A percentile compares a stretch with the other conserved stretches of the same genome.
Conservation (phyloP, 2,329 filamentous ascomycete species). For the Xenosphaeropsis pyriputrescens region DNA sequence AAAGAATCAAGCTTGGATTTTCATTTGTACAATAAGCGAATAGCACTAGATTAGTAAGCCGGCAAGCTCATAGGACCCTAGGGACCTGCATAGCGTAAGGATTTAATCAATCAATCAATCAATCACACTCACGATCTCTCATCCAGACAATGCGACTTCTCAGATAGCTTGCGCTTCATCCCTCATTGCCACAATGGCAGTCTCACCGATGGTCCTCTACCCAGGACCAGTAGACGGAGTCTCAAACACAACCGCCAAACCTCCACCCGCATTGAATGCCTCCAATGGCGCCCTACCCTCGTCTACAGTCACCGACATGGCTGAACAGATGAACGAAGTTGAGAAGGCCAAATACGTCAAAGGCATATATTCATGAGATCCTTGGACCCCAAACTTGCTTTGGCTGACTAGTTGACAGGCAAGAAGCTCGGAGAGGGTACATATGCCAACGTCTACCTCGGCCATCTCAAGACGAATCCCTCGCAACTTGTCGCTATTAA, state of each 20-base stretch:
- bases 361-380: constrained; percentile 29
- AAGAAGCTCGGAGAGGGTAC: constrained; percentile 92
- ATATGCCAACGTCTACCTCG: constrained; percentile 89
- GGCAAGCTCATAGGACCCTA: too few relatives aligned
- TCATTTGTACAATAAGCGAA: too few relatives aligned
- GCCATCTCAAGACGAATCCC: constrained; percentile 61
- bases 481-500: constrained; percentile 75
- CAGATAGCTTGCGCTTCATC: too few relatives aligned
- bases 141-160: too few relatives aligned
- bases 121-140: too few relatives aligned
- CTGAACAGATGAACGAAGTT: constrained; percentile 71
- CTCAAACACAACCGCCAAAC: constrained; percentile 3
- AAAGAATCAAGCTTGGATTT: too few relatives aligned
- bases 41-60: too few relatives aligned
- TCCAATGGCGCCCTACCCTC: constrained; percentile 5
- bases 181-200: constrained; percentile 5
- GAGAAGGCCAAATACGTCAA: constrained; percentile 85
- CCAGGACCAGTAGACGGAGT: constrained; percentile 1
- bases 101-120: too few relatives aligned
- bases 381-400: not conserved
- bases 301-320: constrained; percentile 35
- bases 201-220: constrained; percentile 6
- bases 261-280: constrained; percentile 3
- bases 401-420: constrained; percentile 29
- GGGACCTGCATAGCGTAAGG: too few relatives aligned